Evolutionary conservation across 2,329 filamentous ascomycete genomes (phyloP), one percentile per base, ranked within the genome.

Genomic region (Immersiporthe knoxdaviesiana): DNA sequence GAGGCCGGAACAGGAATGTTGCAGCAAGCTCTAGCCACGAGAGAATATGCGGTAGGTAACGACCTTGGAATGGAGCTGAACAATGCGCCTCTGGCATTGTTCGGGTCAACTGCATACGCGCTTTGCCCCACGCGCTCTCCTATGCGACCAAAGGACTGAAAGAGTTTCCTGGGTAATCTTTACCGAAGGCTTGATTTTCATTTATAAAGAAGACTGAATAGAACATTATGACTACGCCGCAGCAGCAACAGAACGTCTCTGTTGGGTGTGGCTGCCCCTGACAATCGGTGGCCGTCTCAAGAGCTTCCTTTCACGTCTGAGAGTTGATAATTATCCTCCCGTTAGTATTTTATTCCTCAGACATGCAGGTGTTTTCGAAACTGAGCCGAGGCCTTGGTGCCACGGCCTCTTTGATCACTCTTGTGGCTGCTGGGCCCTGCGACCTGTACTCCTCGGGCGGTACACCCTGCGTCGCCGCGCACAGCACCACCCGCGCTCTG

Each of bases 401-500:
- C 69, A 75, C 77, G 2, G 72, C 75, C 67, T 62, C 54, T 11
- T 16, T 60, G 4, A 35, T 35, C 2, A 78, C 81, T 10, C 74
- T 87, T 39, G 84, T 81, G 54, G 75, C 79, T 24, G 86, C 87
- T 52, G 87, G 82, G 16, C 88, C 88, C 11, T 91, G 88, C 73
- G 88, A 91, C 71, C 82, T 90, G 71, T 91, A 90, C 78, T 75
- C 82, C 1, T 81, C 82, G 0, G 88, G 86, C 0, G 82, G 83
- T 64, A 89, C 87, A 1, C 86, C 88, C n/a, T 91, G 88, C 73
- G 79, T 90, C 14, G 88, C 88, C 0, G 88, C 88, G 0, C 88
- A 90, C 75, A 86, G 86, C 75, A 90, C 87, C n/a, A 90, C 88
- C 68, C 85, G 88, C 4, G 87, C 88, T 21, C 77, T 91, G 8